Base-by-base conservation (phyloP, 768 basidiomycete species). In the Trametopsis cervina region DNA sequence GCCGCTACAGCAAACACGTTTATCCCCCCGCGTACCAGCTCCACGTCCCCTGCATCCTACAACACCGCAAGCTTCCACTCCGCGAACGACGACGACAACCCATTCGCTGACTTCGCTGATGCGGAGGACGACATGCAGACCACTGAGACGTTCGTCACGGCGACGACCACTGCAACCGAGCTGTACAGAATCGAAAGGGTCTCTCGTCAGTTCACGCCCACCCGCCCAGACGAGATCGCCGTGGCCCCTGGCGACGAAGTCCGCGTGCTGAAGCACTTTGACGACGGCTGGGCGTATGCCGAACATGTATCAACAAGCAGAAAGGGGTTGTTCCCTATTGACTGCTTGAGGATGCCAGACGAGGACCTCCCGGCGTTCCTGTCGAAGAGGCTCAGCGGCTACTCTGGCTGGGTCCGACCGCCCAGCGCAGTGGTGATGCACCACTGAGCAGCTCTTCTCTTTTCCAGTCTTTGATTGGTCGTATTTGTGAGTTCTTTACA, bases 211-310 rank as follows among this genome's bases (percentile, higher is more conserved):
- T 88, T 83, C 61, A 51, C 63, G 33, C 76, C 79, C 17, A 73
- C 75, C 0, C 65, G 78, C 18, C 61, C 67, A 2, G 85, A 88
- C 54, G 85, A 89, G 60, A 58, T 89, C 2, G 51, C 60, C 0
- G 81, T 85, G 1, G 33, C 20, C 0, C 64, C 67, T 0, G 76
- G 74, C 0, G 83, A 86, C 42, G 54, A 56, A 4, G 76, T 86
- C 10, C 74, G 64, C 56, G 63, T 87, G 24, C 4, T 81, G 10
- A 64, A 68, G 42, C 56, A 75, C 20, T 88, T 79, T 57, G 78
- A 83, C 49, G 85, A 87, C 54, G 85, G 84, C 0, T 88, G 85
- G 85, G 77, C 76, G 4, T 62, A 76, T 52, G 76, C 83, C 29
- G 75, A 83, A 66, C 76, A 70, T 50, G 44, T 73, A 9, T 51